phyloP scores from a whole-genome alignment of 2,329 filamentous ascomycete genomes.

The Arthrobotrys pseudoclavata region DNA sequence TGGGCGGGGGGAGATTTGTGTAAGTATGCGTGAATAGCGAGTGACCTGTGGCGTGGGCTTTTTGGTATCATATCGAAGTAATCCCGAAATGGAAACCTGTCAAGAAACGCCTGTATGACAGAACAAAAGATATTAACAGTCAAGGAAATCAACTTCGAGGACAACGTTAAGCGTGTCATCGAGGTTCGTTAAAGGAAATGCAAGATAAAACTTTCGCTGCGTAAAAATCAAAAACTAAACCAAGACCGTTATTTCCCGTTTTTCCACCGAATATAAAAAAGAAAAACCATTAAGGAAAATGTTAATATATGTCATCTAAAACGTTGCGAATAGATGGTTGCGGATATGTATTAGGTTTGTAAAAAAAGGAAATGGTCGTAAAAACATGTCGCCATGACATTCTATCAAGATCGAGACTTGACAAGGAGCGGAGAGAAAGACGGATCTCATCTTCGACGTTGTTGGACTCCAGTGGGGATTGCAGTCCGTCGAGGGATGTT shows the following conservation, averaged over 20 bases:
- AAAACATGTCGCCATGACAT: slow-evolving; percentile 57
- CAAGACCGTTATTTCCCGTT: slow-evolving; percentile 57
- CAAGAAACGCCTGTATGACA: slow-evolving; percentile 59
- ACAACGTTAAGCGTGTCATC: slow-evolving; percentile 57
- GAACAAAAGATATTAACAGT: slow-evolving; percentile 50
- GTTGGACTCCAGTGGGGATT: slow-evolving; percentile 57
- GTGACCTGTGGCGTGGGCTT: slow-evolving; percentile 60
- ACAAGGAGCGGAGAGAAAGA: slow-evolving; percentile 12
- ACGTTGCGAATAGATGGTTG: slow-evolving; percentile 53
- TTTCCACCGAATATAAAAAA: slow-evolving; percentile 50
- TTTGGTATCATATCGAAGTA: slow-evolving; percentile 61
- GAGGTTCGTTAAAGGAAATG: slow-evolving; percentile 31
- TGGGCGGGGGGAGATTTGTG: slow-evolving; percentile 51
- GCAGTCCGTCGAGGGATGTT: slow-evolving; percentile 56
- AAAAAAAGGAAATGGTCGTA: slow-evolving; percentile 53
- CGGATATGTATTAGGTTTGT: slow-evolving; percentile 54
- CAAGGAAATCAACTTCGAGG: slow-evolving; percentile 42
- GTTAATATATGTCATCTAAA: slow-evolving; percentile 57
- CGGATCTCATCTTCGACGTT: slow-evolving; percentile 46
- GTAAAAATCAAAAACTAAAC: slow-evolving; percentile 36
- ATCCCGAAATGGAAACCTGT: slow-evolving; percentile 60
- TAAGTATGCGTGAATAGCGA: slow-evolving; percentile 46
- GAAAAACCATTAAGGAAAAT: slow-evolving; percentile 42
- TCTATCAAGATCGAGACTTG: slow-evolving; percentile 47
- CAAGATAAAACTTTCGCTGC: slow-evolving; percentile 44